Evolutionary conservation across 768 basidiomycete genomes (phyloP).

Genomic region (Antrodiella citrinella): DNA sequence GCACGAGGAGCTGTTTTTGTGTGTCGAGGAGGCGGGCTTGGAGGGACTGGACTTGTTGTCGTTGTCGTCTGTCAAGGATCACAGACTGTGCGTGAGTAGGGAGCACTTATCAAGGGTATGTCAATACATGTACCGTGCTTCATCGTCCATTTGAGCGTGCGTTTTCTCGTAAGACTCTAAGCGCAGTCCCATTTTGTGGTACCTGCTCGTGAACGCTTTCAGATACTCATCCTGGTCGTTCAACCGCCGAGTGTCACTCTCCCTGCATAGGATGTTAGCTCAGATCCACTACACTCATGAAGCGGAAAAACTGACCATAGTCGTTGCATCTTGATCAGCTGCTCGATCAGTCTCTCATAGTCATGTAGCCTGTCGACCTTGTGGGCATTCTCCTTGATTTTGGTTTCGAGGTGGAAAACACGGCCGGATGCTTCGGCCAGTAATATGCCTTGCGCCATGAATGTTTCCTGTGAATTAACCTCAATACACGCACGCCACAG

Average conservation of each 20-base stretch:
- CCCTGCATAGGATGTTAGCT: slow-evolving; percentile 37
- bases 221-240: slow-evolving; percentile 57
- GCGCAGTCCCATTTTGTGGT: slow-evolving; percentile 58
- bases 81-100: slow-evolving; percentile 6
- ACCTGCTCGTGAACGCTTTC: slow-evolving; percentile 44
- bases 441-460: slow-evolving; percentile 60
- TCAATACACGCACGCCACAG: neutral
- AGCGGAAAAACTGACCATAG: slow-evolving; percentile 51
- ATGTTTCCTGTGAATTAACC: slow-evolving; percentile 41
- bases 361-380: slow-evolving; percentile 76
- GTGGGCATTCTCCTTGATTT: slow-evolving; percentile 68
- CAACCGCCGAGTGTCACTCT: slow-evolving; percentile 63
- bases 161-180: slow-evolving; percentile 50
- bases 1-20: slow-evolving; percentile 33
- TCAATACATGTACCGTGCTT: slow-evolving; percentile 42
- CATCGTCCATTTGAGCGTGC: slow-evolving; percentile 46
- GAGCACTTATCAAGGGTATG: neutral
- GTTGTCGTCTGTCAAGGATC: slow-evolving; percentile 42
- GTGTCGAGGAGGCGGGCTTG: slow-evolving; percentile 46
- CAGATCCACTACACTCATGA: neutral
- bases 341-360: slow-evolving; percentile 83
- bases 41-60: slow-evolving; percentile 53
- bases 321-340: slow-evolving; percentile 65
- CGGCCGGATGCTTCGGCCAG: slow-evolving; percentile 61
- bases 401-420: slow-evolving; percentile 66